Evolutionary conservation across 2,329 filamentous ascomycete genomes (phyloP).

Genomic region (Cladophialophora carrionii): DNA sequence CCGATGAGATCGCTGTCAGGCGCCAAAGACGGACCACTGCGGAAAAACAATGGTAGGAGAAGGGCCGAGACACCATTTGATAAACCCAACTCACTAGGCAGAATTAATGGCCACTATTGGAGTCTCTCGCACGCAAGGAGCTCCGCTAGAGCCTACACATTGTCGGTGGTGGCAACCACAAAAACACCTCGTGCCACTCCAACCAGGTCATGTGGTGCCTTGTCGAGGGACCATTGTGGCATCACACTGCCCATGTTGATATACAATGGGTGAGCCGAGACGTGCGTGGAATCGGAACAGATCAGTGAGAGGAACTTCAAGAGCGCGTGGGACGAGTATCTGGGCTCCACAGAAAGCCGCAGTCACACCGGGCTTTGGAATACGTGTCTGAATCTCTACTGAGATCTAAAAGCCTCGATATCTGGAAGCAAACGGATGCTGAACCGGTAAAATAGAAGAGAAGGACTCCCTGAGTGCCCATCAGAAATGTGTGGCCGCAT

Average conservation of each 20-base stretch:
- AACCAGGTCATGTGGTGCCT: constrained; percentile 4
- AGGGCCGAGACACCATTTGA: constrained; percentile 4
- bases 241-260: constrained; percentile 38
- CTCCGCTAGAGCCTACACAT: constrained; percentile 49
- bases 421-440: no score
- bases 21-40: background rate
- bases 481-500: no score
- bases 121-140: constrained; percentile 38
- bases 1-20: background rate
- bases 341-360: no score
- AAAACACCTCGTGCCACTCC: constrained; percentile 39
- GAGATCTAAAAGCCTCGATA: no score
- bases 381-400: no score
- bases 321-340: no score
- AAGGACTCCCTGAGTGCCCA: no score
- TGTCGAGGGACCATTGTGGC: constrained; percentile 12
- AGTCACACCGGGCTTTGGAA: no score
- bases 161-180: constrained; percentile 40
- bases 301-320: background rate
- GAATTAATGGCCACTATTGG: background rate
- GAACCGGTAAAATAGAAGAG: no score
- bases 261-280: background rate
- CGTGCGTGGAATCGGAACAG: background rate
- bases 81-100: constrained; percentile 1
- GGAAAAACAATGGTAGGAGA: constrained; percentile 4